Evolutionary conservation across 208 protist species (phyloP).

Genomic region (Leishmania mexicana): DNA sequence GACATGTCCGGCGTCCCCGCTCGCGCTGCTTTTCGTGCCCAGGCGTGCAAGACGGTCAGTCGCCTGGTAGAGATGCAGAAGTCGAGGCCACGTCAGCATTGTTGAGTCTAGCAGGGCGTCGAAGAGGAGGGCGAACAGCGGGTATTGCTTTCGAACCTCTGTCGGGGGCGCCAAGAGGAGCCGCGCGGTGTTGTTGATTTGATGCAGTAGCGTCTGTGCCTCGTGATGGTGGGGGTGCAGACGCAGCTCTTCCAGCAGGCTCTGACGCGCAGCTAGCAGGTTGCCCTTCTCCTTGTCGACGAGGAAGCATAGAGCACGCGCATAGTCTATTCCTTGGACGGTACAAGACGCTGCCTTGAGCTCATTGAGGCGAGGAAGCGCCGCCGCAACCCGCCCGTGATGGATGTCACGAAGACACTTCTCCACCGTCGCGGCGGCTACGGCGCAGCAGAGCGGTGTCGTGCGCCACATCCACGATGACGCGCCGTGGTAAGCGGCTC

Average conservation of each 20-base stretch:
- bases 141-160: slow-evolving; percentile 44
- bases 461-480: slow-evolving; percentile 3
- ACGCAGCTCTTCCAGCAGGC: slow-evolving; percentile 75
- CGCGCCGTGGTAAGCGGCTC: too few relatives aligned
- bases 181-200: slow-evolving; percentile 49
- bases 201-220: slow-evolving; percentile 44
- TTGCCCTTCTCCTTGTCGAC: slow-evolving; percentile 21
- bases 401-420: slow-evolving; percentile 25
- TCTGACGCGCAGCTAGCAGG: slow-evolving; percentile 63
- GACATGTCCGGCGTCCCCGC: slow-evolving; percentile 35
- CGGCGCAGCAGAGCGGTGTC: neutral
- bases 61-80: slow-evolving; percentile 55
- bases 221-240: slow-evolving; percentile 40
- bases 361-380: slow-evolving; percentile 48
- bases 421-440: slow-evolving; percentile 15
- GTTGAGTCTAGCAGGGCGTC: slow-evolving; percentile 75
- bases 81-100: slow-evolving; percentile 80
- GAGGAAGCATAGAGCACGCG: slow-evolving; percentile 73
- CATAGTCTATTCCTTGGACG: slow-evolving; percentile 61
- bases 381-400: slow-evolving; percentile 12
- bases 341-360: slow-evolving; percentile 33
- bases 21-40: neutral
- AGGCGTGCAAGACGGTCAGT: slow-evolving; percentile 28
- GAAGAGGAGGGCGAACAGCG: slow-evolving; percentile 73
- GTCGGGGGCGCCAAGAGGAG: slow-evolving; percentile 45